These are phyloP conservation scores for Stephania japonica DNA, from an alignment of 164 flowering plant genomes.

Conservation along the genomic window DNA sequence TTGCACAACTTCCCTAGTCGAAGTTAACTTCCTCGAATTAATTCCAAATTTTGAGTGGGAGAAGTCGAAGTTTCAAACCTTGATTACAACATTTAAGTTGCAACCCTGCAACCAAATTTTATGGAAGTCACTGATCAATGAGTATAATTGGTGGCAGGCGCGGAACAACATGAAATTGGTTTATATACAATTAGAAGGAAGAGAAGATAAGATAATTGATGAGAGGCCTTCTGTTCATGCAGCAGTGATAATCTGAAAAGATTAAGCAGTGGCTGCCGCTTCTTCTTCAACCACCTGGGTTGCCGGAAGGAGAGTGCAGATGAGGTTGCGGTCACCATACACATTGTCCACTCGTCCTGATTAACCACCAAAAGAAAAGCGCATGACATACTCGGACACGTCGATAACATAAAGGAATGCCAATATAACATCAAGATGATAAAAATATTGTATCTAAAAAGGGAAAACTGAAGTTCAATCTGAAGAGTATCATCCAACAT, in stretches of 20 bases:
- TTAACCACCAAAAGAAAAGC: not conserved
- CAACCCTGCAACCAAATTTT: conserved; percentile 2
- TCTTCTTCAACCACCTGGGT: conserved; percentile 62
- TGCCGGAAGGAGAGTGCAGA: conserved; percentile 84
- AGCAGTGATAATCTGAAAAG: not conserved
- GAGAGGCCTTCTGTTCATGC: not conserved
- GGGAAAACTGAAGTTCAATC: no score
- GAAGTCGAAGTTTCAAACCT: no score
- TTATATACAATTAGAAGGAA: conserved; percentile 17
- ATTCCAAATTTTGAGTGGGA: no score
- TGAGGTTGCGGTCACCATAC: conserved; percentile 92
- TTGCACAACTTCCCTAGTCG: no score
- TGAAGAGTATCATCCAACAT: not conserved
- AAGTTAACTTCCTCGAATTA: no score
- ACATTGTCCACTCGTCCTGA: conserved; percentile 97
- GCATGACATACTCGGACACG: not conserved
- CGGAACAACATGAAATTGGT: conserved; percentile 4
- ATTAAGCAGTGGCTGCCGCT: conserved; percentile 79
- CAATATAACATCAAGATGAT: not conserved
- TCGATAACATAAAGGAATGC: not conserved
- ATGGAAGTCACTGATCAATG: conserved; percentile 8
- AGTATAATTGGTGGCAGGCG: not conserved
- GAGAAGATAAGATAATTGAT: not conserved
- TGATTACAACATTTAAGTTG: conserved; percentile 5
- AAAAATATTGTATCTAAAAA: not conserved